Conservation (phyloP, 192 early-diverging fungal species). For the Spizellomyces punctatus region DNA sequence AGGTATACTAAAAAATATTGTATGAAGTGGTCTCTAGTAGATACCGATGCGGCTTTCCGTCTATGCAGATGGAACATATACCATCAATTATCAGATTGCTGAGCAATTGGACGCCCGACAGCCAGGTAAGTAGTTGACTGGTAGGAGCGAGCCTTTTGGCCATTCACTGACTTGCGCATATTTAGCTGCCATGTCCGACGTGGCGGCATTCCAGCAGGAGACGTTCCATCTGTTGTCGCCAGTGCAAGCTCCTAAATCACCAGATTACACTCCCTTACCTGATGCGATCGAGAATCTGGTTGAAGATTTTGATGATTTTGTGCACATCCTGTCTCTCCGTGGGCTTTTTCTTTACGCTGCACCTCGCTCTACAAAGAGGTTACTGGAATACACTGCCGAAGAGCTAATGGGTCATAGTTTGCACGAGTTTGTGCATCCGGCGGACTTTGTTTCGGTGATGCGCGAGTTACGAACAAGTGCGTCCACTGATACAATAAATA, state of each 20-base stretch:
- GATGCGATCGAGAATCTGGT: constrained; percentile 36
- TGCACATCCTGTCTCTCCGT: constrained; percentile 69
- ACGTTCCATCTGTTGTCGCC: neutral
- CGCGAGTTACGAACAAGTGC: constrained; percentile 60
- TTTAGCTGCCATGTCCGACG: too few species aligned
- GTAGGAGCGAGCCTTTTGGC: too few species aligned
- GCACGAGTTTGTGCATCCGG: constrained; percentile 64
- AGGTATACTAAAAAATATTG: constrained; percentile 38
- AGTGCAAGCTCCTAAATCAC: neutral
- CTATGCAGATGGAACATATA: constrained; percentile 53
- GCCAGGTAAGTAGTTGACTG: constrained; percentile 1
- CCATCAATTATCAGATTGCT: constrained; percentile 50
- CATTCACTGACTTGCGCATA: too few species aligned
- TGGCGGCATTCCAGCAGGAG: constrained; percentile 5
- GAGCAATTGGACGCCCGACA: constrained; percentile 6
- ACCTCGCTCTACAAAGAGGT: constrained; percentile 30
- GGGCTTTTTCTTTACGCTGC: constrained; percentile 70
- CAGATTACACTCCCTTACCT: constrained; percentile 1
- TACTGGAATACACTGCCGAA: constrained; percentile 57
- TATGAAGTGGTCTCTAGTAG: too few species aligned
- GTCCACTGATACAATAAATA: constrained; percentile 50
- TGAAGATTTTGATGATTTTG: constrained; percentile 60
- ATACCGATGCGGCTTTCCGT: neutral
- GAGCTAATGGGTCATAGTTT: constrained; percentile 65
- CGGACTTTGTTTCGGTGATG: constrained; percentile 69